These are phyloP conservation scores for Sporothrix euskadiensis DNA, from an alignment of 2,329 filamentous ascomycete genomes.

Conservation along the genomic window DNA sequence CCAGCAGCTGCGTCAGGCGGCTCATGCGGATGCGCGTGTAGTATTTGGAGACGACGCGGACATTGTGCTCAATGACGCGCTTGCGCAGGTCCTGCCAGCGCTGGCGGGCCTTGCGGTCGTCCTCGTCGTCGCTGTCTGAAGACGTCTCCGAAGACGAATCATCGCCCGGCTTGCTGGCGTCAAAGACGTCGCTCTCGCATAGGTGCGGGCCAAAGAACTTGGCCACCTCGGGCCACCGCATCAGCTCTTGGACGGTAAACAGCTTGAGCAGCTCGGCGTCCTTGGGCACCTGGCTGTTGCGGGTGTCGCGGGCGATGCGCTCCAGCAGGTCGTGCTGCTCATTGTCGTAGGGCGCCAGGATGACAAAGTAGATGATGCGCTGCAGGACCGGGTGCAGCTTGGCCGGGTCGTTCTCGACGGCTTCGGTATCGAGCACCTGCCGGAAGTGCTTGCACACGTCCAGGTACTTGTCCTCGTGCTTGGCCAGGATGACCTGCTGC, in stretches of 20 bases:
- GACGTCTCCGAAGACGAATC: slow-evolving; percentile 55
- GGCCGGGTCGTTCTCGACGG: slow-evolving; percentile 83
- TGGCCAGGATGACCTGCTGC: slow-evolving; percentile 92
- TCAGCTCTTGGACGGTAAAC: slow-evolving; percentile 93
- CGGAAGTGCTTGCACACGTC: slow-evolving; percentile 98
- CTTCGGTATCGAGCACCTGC: slow-evolving; percentile 93
- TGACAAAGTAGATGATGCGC: slow-evolving; percentile 95
- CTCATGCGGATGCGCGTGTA: slow-evolving; percentile 96
- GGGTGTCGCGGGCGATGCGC: slow-evolving; percentile 81
- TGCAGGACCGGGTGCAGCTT: slow-evolving; percentile 87
- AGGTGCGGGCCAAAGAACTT: slow-evolving; percentile 87
- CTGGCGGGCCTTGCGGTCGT: slow-evolving; percentile 77
- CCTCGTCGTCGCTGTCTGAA: slow-evolving; percentile 53
- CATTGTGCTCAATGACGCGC: slow-evolving; percentile 98
- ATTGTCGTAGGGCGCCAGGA: slow-evolving; percentile 95
- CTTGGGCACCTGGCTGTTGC: slow-evolving; percentile 73
- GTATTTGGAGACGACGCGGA: slow-evolving; percentile 96
- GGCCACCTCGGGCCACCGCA: slow-evolving; percentile 95
- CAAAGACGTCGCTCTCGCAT: slow-evolving; percentile 87
- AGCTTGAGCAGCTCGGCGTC: slow-evolving; percentile 88
- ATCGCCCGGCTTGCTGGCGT: slow-evolving; percentile 50
- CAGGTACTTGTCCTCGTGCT: slow-evolving; percentile 96
- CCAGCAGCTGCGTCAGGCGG: slow-evolving; percentile 84
- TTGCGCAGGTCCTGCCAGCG: slow-evolving; percentile 95
- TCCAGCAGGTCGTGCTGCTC: slow-evolving; percentile 97